Evolutionary conservation across 164 flowering plant genomes (phyloP).

Genomic region (Umbellularia californica): DNA sequence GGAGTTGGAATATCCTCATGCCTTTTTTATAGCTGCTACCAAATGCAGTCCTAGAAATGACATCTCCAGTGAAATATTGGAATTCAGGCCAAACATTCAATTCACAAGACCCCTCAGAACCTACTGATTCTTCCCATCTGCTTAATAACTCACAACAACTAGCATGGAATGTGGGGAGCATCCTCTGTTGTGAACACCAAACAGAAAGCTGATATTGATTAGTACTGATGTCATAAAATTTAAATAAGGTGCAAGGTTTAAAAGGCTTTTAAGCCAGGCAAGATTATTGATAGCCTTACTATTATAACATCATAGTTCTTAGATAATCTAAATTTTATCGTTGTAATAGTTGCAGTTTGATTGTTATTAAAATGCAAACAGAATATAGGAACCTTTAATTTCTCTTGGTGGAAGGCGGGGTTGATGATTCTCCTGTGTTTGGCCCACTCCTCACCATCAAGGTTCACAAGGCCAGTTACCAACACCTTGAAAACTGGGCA

Average conservation of each 20-base stretch:
- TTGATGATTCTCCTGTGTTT: conserved; percentile 10
- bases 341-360: neutral
- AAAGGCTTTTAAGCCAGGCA: neutral
- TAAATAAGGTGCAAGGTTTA: neutral
- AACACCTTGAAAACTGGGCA: conserved; percentile 3
- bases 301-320: neutral
- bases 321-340: neutral
- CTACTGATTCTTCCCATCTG: conserved; percentile 10
- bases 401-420: conserved; percentile 10
- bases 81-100: conserved; percentile 28
- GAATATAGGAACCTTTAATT: conserved; percentile 11
- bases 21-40: conserved; percentile 12
- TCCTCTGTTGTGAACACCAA: conserved; percentile 1
- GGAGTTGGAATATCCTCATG: conserved; percentile 24
- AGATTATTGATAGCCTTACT: neutral
- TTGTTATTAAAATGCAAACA: neutral
- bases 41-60: conserved; percentile 14
- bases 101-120: neutral
- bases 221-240: neutral
- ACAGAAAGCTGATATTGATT: no score
- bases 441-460: conserved; percentile 13
- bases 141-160: conserved; percentile 8
- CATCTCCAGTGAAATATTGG: conserved; percentile 10
- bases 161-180: conserved; percentile 10
- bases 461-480: neutral